phyloP scores from a whole-genome alignment of 2,329 filamentous ascomycete genomes.

The Penicillium sclerotiorum region DNA sequence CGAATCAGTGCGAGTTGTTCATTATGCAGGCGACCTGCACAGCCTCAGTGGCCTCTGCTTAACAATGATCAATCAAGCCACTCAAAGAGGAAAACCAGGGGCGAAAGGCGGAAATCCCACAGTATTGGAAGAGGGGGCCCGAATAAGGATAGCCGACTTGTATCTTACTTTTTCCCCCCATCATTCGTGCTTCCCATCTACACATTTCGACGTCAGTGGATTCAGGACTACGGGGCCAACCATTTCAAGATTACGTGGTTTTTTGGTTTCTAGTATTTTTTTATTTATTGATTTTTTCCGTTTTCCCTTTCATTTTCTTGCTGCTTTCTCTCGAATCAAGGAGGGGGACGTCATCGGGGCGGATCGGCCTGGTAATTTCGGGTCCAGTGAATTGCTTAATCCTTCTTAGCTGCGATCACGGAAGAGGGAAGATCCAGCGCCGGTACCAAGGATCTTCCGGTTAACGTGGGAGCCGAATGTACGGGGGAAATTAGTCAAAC shows the following conservation, averaged over 20 bases:
- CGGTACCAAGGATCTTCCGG: conserved; percentile 25
- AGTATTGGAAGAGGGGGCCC: not conserved
- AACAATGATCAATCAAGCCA: not conserved
- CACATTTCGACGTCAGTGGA: not conserved
- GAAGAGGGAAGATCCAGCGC: conserved; percentile 27
- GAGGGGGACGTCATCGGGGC: conserved; percentile 20
- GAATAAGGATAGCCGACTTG: not conserved
- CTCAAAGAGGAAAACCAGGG: not conserved
- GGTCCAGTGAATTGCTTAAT: conserved; percentile 20
- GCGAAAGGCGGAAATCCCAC: no score
- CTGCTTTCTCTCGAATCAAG: not conserved
- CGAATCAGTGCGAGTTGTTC: conserved; percentile 20
- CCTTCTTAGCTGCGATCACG: conserved; percentile 16
- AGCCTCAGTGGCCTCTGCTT: conserved; percentile 29
- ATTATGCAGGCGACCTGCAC: conserved; percentile 26
- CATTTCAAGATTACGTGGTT: not conserved
- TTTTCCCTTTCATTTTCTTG: not conserved
- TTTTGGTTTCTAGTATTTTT: not conserved
- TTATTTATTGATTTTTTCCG: not conserved
- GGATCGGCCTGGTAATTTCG: conserved; percentile 15
- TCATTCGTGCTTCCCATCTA: not conserved
- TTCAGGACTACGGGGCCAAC: not conserved
- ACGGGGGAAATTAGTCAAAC: not conserved
- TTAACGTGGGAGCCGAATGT: not conserved
- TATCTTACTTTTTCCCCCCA: not conserved